These are phyloP conservation scores for Persicaria maculosa DNA, from an alignment of 148 eudicot genomes.

Conservation along the genomic window DNA sequence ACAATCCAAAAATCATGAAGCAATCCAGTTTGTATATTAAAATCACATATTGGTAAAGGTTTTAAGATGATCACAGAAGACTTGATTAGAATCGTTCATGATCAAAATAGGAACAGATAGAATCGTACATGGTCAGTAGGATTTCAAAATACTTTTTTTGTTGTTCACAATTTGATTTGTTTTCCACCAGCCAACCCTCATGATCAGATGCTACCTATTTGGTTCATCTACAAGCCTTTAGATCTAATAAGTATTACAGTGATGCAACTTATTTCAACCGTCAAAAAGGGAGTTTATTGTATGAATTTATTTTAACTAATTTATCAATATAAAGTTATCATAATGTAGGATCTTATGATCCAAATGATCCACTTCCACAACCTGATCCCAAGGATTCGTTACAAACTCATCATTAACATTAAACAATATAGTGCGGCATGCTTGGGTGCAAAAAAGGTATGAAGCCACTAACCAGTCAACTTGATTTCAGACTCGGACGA, in stretches of 20 bases:
- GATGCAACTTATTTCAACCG: not conserved
- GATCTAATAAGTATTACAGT: not conserved
- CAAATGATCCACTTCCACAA: not conserved
- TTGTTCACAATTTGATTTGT: conserved; percentile 3
- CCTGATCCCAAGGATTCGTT: not conserved
- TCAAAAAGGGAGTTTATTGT: not conserved
- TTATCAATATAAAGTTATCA: not conserved
- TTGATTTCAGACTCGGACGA: conserved; percentile 58
- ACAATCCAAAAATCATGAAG: not conserved
- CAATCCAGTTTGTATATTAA: not conserved
- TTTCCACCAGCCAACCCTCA: not conserved
- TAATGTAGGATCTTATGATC: not conserved
- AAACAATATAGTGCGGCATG: not conserved
- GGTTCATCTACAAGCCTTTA: not conserved
- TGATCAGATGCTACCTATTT: not conserved
- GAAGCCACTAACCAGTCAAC: conserved; percentile 39
- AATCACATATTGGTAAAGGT: not conserved
- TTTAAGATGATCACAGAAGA: not conserved
- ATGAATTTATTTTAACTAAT: not conserved
- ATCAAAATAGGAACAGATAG: not conserved
- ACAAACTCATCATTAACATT: not conserved
- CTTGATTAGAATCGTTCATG: not conserved
- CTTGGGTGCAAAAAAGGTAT: not conserved
- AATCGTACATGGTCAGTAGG: not conserved
- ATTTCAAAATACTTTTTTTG: not conserved